These are phyloP conservation scores for Coemansia sp. DNA, from an alignment of 192 early-diverging fungal species.

Conservation along the genomic window DNA sequence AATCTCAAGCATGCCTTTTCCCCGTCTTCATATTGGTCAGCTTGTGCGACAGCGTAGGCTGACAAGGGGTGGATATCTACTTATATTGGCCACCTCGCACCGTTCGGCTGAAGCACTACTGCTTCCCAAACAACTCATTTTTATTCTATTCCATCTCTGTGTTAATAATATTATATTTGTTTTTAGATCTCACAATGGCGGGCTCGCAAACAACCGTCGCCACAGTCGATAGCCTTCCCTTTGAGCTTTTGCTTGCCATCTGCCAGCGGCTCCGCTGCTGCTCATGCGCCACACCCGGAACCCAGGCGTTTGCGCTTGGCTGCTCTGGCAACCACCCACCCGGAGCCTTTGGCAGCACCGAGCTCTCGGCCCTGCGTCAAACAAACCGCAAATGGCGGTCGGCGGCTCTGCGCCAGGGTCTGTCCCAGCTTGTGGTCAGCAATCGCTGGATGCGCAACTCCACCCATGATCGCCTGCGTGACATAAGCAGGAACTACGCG, in stretches of 20 bases:
- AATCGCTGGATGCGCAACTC: conserved; percentile 42
- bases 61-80: background rate
- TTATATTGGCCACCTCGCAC: background rate
- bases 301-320: conserved; percentile 14
- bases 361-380: conserved; percentile 34
- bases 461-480: conserved; percentile 16
- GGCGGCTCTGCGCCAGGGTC: conserved; percentile 35
- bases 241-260: conserved; percentile 36
- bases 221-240: conserved; percentile 18
- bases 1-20: background rate
- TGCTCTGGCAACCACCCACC: conserved; percentile 42
- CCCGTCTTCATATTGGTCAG: background rate
- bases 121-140: no score
- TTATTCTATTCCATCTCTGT: no score
- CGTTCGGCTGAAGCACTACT: no score
- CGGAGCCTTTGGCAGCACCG: conserved; percentile 25
- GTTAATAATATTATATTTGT: no score
- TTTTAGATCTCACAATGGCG: no score
- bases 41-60: background rate
- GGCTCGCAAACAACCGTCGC: background rate
- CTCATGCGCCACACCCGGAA: conserved; percentile 19
- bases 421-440: conserved; percentile 39
- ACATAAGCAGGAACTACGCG: conserved; percentile 14
- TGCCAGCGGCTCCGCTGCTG: conserved; percentile 30
- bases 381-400: conserved; percentile 37